phyloP scores from a whole-genome alignment of 306 rosid species.

The Elaeagnus macrophylla region DNA sequence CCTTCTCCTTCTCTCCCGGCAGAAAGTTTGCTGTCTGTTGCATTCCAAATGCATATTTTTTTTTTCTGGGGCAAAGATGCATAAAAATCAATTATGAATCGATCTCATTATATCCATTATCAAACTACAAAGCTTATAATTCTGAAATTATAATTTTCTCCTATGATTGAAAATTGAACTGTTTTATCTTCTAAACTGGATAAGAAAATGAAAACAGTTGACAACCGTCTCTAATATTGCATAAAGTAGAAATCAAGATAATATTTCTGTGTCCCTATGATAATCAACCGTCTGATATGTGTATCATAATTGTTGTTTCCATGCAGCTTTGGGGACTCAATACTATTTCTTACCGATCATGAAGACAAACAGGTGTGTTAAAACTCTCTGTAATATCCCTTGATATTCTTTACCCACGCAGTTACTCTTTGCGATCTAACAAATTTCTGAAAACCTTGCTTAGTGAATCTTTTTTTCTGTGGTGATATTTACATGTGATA shows the following conservation, averaged over 20 bases:
- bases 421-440: not conserved
- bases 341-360: constrained; percentile 89
- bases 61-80: not conserved
- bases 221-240: not conserved
- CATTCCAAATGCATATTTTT: not conserved
- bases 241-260: not conserved
- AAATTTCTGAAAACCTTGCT: not conserved
- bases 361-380: constrained; percentile 73
- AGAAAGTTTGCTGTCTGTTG: not conserved
- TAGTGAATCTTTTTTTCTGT: not conserved
- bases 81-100: not conserved
- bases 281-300: constrained; percentile 6
- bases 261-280: not conserved
- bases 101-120: not conserved
- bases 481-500: not conserved
- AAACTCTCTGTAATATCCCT: not conserved
- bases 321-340: constrained; percentile 83
- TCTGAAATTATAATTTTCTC: not conserved
- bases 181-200: not conserved
- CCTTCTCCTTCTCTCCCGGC: not conserved
- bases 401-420: not conserved
- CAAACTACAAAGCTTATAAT: not conserved
- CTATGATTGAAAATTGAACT: not conserved
- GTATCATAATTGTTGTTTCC: constrained; percentile 24
- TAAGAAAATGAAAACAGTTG: not conserved